A percentile compares a stretch with the other conserved stretches of the same genome.
Conservation (phyloP, 225 moss, liverwort and hornwort species). For the Polytrichum formosum region DNA sequence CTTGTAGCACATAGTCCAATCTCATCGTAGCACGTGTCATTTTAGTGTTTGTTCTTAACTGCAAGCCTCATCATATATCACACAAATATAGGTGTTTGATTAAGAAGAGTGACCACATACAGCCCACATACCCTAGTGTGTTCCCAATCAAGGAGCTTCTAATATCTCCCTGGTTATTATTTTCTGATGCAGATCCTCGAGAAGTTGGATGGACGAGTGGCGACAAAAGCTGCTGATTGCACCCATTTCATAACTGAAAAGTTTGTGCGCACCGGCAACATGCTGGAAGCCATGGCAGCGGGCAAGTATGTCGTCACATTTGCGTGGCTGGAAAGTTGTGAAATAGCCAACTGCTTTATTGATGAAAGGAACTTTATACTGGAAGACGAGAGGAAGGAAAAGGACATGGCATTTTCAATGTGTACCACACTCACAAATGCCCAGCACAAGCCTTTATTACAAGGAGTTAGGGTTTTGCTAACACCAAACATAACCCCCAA, state of each 20-base stretch:
- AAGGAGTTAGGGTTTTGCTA: conserved; percentile 79
- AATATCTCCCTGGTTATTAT: neutral
- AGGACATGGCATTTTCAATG: conserved; percentile 89
- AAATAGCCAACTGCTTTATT: conserved; percentile 63
- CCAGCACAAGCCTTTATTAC: conserved; percentile 70
- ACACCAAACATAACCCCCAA: conserved; percentile 76
- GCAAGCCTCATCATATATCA: too few species aligned
- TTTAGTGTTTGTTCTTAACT: too few species aligned
- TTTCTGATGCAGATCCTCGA: conserved; percentile 60
- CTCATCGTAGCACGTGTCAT: too few species aligned
- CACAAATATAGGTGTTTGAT: too few species aligned
- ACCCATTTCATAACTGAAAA: conserved; percentile 94
- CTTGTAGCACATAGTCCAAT: too few species aligned
- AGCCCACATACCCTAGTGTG: too few species aligned
- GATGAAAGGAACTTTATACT: conserved; percentile 74
- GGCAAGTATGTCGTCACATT: conserved; percentile 86
- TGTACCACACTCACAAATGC: conserved; percentile 52
- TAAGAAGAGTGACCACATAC: too few species aligned
- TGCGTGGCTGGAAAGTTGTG: conserved; percentile 81
- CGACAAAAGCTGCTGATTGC: conserved; percentile 67
- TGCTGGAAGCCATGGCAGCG: conserved; percentile 95
- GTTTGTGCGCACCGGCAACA: conserved; percentile 90
- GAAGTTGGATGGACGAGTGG: conserved; percentile 70
- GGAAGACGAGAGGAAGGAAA: conserved; percentile 77
- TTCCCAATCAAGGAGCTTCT: too few species aligned